Base-by-base conservation (phyloP, 345 rosid genomes). In the Murraya paniculata region DNA sequence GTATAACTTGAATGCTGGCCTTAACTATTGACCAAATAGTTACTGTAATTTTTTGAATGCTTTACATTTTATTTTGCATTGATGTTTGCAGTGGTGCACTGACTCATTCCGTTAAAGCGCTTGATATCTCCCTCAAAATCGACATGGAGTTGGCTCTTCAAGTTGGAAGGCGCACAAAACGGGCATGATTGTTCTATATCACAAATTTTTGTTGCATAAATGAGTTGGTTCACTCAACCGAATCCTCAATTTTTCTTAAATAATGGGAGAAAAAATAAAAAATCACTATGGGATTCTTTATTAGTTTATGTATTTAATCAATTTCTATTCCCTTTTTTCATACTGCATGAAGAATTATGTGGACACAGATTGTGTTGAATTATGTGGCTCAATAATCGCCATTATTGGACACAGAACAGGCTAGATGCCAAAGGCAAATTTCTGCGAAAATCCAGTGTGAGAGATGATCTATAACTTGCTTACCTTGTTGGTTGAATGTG, bases 91-190 rank as follows among this genome's bases (percentile, higher is more conserved):
- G 98, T 24, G 99, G 98, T 8, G 98, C 97, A 24, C 79, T 96
- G 71, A 96, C 99, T 1, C 98, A 96, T 86, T 96, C 98, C 9
- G 98, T 96, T 0, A 91, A 88, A 85, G 98, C 98, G 2, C 90
- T 96, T 16, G 98, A 96, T 69, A 90, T 96, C 81, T 96, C 98
- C 68, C 92, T 94, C 78, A 94, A 96, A 85, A 92, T 96, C 8
- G 99, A 94, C 70, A 92, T 91, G 38, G 98, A 94, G 69, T 87
- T 96, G 83, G 98, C 98, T 25, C 95, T 94, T 39, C 78, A 86
- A 81, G 97, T 96, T 25, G 99, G 98, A 81, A 91, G 97, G 83
- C 92, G 98, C 6, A 92, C 97, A 0, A 96, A 93, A 72, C 85
- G 98, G 69, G 98, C 94, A 14, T 95, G 86, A 87, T 64, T 53